phyloP scores from a whole-genome alignment of 2,329 filamentous ascomycete species.

The Botryotinia calthae region DNA sequence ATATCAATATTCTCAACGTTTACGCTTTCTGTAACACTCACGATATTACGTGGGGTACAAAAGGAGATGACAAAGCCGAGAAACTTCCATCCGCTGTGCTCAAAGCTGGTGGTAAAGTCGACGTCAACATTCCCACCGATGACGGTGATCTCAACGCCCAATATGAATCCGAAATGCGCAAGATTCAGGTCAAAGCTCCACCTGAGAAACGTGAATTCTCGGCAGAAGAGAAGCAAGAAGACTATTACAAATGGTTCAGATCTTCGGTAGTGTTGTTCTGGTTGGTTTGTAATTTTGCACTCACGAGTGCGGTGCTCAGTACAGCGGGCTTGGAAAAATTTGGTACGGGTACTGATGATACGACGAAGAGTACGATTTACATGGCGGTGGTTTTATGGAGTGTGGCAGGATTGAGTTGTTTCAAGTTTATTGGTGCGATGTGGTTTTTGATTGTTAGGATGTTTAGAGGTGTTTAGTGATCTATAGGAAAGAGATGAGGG shows the following conservation, averaged over 20 bases:
- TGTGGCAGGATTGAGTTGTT: conserved; percentile 38
- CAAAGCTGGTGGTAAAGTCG: conserved; percentile 93
- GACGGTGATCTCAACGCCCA: conserved; percentile 93
- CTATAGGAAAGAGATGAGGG: not conserved
- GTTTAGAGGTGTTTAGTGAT: conserved; percentile 65
- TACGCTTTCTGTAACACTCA: conserved; percentile 99
- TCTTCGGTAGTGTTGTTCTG: conserved; percentile 88
- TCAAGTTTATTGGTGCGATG: conserved; percentile 40
- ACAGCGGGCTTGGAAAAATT: conserved; percentile 77
- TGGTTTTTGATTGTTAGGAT: conserved; percentile 76
- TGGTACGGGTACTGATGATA: conserved; percentile 67
- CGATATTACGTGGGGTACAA: conserved; percentile 98
- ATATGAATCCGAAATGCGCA: conserved; percentile 79
- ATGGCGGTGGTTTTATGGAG: conserved; percentile 40
- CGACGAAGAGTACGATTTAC: conserved; percentile 37
- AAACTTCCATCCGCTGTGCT: conserved; percentile 84
- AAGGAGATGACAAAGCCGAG: conserved; percentile 95
- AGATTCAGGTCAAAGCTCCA: conserved; percentile 72
- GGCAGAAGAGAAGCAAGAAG: conserved; percentile 78
- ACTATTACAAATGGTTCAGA: conserved; percentile 96
- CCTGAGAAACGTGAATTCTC: conserved; percentile 64
- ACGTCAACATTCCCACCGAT: conserved; percentile 80
- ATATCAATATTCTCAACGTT: conserved; percentile 96
- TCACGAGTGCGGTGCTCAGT: conserved; percentile 82
- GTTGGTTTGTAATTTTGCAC: conserved; percentile 94